Evolutionary conservation across 345 rosid genomes (phyloP), one percentile per base, ranked within the genome.

Genomic region (Euclidium syriacum): DNA sequence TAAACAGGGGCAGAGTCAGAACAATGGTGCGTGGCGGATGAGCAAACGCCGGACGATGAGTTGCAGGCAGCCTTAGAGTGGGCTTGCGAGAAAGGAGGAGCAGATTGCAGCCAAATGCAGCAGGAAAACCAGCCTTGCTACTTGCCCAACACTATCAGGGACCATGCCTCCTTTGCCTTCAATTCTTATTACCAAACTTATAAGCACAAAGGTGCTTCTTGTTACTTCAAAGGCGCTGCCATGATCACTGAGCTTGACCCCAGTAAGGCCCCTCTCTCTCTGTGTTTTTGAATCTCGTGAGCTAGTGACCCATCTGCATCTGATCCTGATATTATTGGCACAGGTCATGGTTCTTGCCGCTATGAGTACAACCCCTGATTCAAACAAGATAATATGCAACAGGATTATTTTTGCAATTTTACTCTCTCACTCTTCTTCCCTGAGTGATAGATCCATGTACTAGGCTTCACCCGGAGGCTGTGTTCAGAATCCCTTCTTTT

Each of bases 11-110:
- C 83, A 58, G 72, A 80, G 58, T 71, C 52, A 0, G 83, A 83
- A 80, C 88, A 86, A 69, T 91, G 91, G 91, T 88, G 98, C 49
- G 50, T 84, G 58, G 95, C 90, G 0, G 92, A 88, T 54, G 84
- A 78, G 75, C 89, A 87, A 68, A 82, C 89, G 0, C 85, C 87
- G 5, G 91, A 83, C 7, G 77, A 54, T 2, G 88, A 80, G 62
- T 62, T 92, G 77, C 86, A 82, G 58, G 65, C 22, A 22, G 94
- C 87, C 17, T 4, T 86, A 65, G 75, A 85, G 43, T 89, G 95
- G 95, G 94, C 90, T 44, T 86, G 95, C 22, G 81, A 77, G 26
- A 44, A 36, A 44, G 86, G 90, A 2, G 89, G 85, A 40, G 89
- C 87, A 7, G 77, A 85, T 64, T 86, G 94, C 38, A 73, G 83